These are phyloP conservation scores for Geranomyces michiganensis DNA, from an alignment of 192 early-diverging fungal species.

Conservation along the genomic window DNA sequence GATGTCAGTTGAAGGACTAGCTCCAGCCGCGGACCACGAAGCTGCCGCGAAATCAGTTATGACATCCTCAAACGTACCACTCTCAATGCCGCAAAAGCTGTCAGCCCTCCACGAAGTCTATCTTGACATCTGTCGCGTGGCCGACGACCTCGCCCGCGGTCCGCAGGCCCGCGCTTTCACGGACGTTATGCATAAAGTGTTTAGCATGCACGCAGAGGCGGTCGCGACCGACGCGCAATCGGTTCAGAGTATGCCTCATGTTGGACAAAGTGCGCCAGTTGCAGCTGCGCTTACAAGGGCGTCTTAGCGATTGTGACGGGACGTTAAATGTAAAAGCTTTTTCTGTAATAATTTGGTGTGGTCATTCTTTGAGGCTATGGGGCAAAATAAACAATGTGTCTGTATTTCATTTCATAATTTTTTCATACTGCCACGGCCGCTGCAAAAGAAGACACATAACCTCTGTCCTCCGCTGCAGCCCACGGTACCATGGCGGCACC, in stretches of 20 bases:
- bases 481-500: too few relatives aligned
- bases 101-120: slow-evolving; percentile 32
- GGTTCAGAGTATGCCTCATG: neutral
- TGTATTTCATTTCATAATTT: too few relatives aligned
- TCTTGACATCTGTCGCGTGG: slow-evolving; percentile 54
- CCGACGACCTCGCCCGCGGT: slow-evolving; percentile 52
- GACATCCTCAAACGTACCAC: neutral
- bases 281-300: neutral
- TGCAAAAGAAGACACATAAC: too few relatives aligned
- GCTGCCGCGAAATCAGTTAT: neutral
- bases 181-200: slow-evolving; percentile 58
- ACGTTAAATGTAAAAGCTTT: too few relatives aligned
- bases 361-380: too few relatives aligned
- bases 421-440: too few relatives aligned
- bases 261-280: neutral
- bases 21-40: neutral
- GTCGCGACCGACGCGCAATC: neutral
- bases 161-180: slow-evolving; percentile 59
- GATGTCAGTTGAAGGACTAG: neutral
- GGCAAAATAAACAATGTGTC: too few relatives aligned
- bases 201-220: slow-evolving; percentile 51
- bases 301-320: too few relatives aligned
- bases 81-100: neutral
- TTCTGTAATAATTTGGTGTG: too few relatives aligned
- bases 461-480: too few relatives aligned